Base-by-base conservation (phyloP, 1,284 basidiomycete genomes). In the Cerioporus squamosus region DNA sequence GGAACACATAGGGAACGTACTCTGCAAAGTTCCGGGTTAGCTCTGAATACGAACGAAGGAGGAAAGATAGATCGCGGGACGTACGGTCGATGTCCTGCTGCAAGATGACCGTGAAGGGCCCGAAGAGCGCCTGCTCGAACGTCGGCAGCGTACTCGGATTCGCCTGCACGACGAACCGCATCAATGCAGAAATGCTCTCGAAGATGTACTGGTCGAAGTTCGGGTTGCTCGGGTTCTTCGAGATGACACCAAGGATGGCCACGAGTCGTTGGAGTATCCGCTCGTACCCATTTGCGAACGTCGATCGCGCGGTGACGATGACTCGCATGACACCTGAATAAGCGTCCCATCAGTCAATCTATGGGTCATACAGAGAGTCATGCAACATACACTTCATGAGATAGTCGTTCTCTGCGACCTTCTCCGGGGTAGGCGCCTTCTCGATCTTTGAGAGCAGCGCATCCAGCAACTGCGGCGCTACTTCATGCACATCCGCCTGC, bases 131-230 rank as follows among this genome's bases (percentile, higher is more conserved):
- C 53, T 80, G 75, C 72, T 99, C 96, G 67, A 98, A 97, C 1
- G 78, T 80, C 0, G 85, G 67, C n/a, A 98, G 74, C 1, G 89
- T 83, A 14, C 80, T 70, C 0, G 88, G 83, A 24, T 86, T 84
- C 1, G 86, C 87, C 39, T 88, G 83, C 6, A 92, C 93, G 46
- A 94, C 81, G 65, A 97, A 97, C 66, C 93, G 84, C 76, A 98
- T 90, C 65, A 99, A 78, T 0, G 92, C 95, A 15, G 96, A 91
- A 40, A 99, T 88, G 70, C 90, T 92, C 79, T 99, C 97, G 70
- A 99, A 99, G 63, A 94, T 91, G 71, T 95, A 98, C 72, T 99
- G 97, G 73, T 96, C 96, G 76, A 99, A 99, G 64, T 91, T 89
- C 0, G 97, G 97, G 75, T 99, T 99, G 74, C 92, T 95, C 14